These are phyloP conservation scores for Cyberlindnera mycetangii DNA, from an alignment of 805 yeast genomes.

Conservation along the genomic window DNA sequence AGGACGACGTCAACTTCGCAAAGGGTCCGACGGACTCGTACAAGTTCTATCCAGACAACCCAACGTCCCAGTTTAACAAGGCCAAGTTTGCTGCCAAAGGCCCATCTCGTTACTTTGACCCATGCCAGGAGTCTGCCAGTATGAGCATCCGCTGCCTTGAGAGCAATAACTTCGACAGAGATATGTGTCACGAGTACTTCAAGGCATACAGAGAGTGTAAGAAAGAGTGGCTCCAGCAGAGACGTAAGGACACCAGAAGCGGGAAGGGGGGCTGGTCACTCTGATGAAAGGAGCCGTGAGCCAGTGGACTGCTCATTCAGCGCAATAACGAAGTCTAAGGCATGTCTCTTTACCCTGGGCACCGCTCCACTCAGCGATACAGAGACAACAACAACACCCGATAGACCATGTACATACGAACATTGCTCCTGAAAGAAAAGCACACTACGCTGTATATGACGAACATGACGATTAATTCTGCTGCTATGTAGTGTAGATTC, in stretches of 20 bases:
- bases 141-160: slow-evolving; percentile 87
- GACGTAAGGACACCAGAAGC: slow-evolving; percentile 32
- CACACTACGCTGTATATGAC: background rate
- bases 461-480: too few species aligned
- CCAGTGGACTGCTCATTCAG: too few species aligned
- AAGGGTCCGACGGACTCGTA: slow-evolving; percentile 49
- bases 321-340: too few species aligned
- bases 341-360: too few species aligned
- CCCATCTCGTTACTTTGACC: slow-evolving; percentile 85
- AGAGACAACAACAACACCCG: too few species aligned
- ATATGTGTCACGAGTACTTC: slow-evolving; percentile 74
- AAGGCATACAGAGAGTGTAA: slow-evolving; percentile 93
- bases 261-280: slow-evolving; percentile 28
- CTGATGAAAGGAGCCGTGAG: background rate
- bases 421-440: background rate
- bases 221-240: slow-evolving; percentile 58
- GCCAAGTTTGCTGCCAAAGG: slow-evolving; percentile 69
- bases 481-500: too few species aligned
- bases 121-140: slow-evolving; percentile 84
- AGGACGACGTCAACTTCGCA: slow-evolving; percentile 48
- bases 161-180: slow-evolving; percentile 67
- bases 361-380: too few species aligned
- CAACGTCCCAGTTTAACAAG: slow-evolving; percentile 67
- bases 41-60: slow-evolving; percentile 85
- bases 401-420: background rate